Percentiles rank a stretch among this genome's conserved stretches.
phyloP scores from a whole-genome alignment of 1,284 basidiomycete genomes.

The Inonotus hispidus region DNA sequence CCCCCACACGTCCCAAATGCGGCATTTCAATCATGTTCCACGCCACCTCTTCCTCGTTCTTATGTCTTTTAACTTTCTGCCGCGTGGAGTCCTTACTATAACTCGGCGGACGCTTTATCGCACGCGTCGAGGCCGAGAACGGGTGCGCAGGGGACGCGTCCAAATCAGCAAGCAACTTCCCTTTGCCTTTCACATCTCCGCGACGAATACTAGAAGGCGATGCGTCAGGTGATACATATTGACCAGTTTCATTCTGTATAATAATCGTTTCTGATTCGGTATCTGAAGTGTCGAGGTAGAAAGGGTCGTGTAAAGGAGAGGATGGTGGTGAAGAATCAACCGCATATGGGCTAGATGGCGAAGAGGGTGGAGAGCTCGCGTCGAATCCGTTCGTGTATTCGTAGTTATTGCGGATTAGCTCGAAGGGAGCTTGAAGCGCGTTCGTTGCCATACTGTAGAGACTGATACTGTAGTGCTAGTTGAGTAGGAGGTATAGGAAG shows the following conservation, averaged over 20 bases:
- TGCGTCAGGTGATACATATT: not conserved
- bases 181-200: not conserved
- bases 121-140: constrained; percentile 23
- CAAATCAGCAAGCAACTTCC: not conserved
- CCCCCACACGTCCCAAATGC: not conserved
- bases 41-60: not conserved
- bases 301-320: constrained; percentile 3
- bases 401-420: not conserved
- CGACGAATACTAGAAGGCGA: not conserved
- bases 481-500: not conserved
- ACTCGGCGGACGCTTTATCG: constrained; percentile 19
- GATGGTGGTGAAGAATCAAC: constrained; percentile 18
- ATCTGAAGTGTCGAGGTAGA: not conserved
- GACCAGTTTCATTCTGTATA: not conserved
- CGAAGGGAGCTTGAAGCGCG: constrained; percentile 1
- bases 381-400: not conserved
- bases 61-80: constrained; percentile 9
- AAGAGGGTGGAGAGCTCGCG: constrained; percentile 11
- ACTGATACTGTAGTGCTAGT: not conserved
- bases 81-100: constrained; percentile 20
- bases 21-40: not conserved
- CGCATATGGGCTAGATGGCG: constrained; percentile 9
- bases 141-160: constrained; percentile 19
- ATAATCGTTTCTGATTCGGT: not conserved
- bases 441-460: not conserved